Percentiles rank a stretch among this genome's conserved stretches.
These are phyloP conservation scores for Beauveria pseudobassiana DNA, from an alignment of 2,329 filamentous ascomycete genomes.

Conservation along the genomic window DNA sequence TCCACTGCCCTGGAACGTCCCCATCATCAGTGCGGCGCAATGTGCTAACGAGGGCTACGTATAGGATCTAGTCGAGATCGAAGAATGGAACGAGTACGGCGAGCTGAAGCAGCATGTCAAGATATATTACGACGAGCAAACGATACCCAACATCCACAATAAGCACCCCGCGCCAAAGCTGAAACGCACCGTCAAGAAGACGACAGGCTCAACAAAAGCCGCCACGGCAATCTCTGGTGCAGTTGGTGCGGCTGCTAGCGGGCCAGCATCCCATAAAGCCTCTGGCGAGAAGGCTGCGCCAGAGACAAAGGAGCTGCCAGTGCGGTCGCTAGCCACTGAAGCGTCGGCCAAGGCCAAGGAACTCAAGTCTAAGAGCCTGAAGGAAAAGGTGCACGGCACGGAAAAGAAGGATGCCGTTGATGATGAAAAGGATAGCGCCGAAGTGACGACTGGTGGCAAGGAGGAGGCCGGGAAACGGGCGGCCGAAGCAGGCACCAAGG, in stretches of 20 bases:
- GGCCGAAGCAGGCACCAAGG: slow-evolving; percentile 15
- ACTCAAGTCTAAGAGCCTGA: slow-evolving; percentile 43
- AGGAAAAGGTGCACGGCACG: slow-evolving; percentile 45
- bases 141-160: slow-evolving; percentile 48
- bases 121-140: slow-evolving; percentile 56
- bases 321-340: slow-evolving; percentile 55
- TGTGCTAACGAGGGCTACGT: not conserved
- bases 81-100: slow-evolving; percentile 99
- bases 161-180: slow-evolving; percentile 35
- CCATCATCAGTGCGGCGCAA: not conserved
- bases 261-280: slow-evolving; percentile 16
- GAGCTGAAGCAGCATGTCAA: slow-evolving; percentile 83
- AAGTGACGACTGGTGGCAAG: slow-evolving; percentile 2
- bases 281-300: slow-evolving; percentile 15
- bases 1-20: not conserved
- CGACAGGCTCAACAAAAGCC: slow-evolving; percentile 18
- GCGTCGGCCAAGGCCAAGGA: slow-evolving; percentile 58
- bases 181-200: slow-evolving; percentile 29
- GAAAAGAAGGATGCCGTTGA: slow-evolving; percentile 23
- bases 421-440: not conserved
- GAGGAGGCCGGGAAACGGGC: slow-evolving; percentile 7
- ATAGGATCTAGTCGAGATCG: slow-evolving; percentile 85
- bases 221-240: slow-evolving; percentile 20
- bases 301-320: slow-evolving; percentile 32
- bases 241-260: slow-evolving; percentile 20